phyloP scores from a whole-genome alignment of 805 yeast species.

The Komagataella pastoris region DNA sequence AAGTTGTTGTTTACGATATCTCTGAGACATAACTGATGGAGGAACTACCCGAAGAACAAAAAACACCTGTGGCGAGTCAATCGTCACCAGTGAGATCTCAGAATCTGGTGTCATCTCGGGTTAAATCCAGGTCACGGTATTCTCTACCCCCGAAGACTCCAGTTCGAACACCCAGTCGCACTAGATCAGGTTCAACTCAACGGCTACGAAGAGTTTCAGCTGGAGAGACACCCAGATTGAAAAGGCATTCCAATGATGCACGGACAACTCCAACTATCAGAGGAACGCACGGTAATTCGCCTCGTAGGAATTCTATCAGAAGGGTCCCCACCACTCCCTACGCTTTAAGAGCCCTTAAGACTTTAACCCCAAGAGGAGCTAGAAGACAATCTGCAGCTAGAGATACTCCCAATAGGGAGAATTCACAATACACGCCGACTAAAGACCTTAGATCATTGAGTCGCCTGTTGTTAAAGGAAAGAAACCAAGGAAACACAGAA shows the following conservation, averaged over 20 bases:
- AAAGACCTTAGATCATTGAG: constrained; percentile 17
- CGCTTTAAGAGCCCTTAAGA: constrained; percentile 15
- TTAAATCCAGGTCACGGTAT: neutral
- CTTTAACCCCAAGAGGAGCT: constrained; percentile 13
- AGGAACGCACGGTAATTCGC: neutral
- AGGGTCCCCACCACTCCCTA: constrained; percentile 18
- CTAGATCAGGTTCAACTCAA: constrained; percentile 7
- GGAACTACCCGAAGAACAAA: neutral
- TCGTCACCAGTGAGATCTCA: neutral
- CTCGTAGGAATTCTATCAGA: constrained; percentile 9
- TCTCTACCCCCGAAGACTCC: constrained; percentile 2
- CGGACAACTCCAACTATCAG: neutral
- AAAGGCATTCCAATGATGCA: neutral
- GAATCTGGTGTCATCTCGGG: neutral
- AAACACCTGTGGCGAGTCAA: neutral
- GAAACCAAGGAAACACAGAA: constrained; percentile 7
- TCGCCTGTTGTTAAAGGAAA: constrained; percentile 14
- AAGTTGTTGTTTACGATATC: neutral
- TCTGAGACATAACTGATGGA: neutral
- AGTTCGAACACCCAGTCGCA: constrained; percentile 1
- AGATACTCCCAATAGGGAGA: neutral
- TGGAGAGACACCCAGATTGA: neutral
- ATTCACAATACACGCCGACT: constrained; percentile 16
- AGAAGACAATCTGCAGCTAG: neutral
- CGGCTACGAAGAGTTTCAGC: neutral